Evolutionary conservation across 805 yeast genomes (phyloP), one percentile per base, ranked within the genome.

Genomic region (Clavispora phyllophila): DNA sequence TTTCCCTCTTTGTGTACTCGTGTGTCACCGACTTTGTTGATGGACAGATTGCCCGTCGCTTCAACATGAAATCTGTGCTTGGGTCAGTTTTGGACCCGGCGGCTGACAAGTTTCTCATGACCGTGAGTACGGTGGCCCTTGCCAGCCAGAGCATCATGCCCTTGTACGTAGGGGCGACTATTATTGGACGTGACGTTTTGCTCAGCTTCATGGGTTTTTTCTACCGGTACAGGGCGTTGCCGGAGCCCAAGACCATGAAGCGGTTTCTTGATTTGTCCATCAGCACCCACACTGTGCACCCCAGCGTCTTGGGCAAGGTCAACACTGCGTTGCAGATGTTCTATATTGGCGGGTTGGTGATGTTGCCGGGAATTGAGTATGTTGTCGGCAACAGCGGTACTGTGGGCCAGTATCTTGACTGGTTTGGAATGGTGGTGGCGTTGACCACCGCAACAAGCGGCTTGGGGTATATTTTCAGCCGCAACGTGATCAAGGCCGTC

Each of bases 281-380:
- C 46, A 91, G 84, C 4, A 82, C 89, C 19, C 96, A 88, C 0
- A 87, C 86, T 44, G 96, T 95, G 2, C 85, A 75, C 45, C 99
- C 99, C 1, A 87, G 95, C 5, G 67, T 73, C 29, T 79, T 95
- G 19, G 88, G 96, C 10, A 91, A 91, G 60, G 75, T 81, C 62
- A 93, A 93, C 65, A 93, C 99, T 0, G 87, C 82, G 1, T 74
- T 93, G 47, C 99, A 93, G 61, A 91, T 93, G 97, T 58, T 86
- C 2, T 90, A 90, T 54, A 75, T 93, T 35, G 96, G 73, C 7
- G 65, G 68, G 23, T 57, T 68, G 46, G 71, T 70, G 12, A 48
- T 66, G 27, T 53, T 53, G 40, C 72, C 70, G 0, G 65, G 57
- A 14, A 43, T 66, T 23, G 70, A 65, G 34, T 36, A 56, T 28